Evolutionary conservation across 1,284 basidiomycete species (phyloP).

Genomic region (Ustilago nuda): DNA sequence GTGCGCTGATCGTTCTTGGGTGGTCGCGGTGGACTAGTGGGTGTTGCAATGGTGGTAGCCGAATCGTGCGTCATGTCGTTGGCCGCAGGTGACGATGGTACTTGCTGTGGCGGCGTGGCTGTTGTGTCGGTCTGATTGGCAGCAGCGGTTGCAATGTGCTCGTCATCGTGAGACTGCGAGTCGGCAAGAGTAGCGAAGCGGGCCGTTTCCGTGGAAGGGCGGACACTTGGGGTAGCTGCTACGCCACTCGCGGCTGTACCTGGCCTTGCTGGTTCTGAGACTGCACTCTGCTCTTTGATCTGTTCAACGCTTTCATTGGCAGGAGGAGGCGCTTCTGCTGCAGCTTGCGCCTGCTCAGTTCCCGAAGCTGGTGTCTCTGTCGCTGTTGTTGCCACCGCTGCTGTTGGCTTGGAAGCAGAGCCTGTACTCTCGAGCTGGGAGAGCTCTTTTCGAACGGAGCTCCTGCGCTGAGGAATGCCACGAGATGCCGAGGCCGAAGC

Average conservation of each 20-base stretch:
- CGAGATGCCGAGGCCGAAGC: constrained; percentile 13
- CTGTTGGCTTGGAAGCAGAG: neutral
- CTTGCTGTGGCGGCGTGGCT: neutral
- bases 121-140: constrained; percentile 11
- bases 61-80: constrained; percentile 19
- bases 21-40: constrained; percentile 37
- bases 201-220: constrained; percentile 31
- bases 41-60: neutral
- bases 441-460: constrained; percentile 36
- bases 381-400: neutral
- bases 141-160: neutral
- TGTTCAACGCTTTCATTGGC: constrained; percentile 34
- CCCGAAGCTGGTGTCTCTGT: neutral
- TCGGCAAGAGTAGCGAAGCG: constrained; percentile 26
- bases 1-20: constrained; percentile 41
- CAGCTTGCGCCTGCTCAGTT: neutral
- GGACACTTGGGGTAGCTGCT: constrained; percentile 19
- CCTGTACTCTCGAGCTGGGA: constrained; percentile 6
- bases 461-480: constrained; percentile 44
- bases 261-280: neutral
- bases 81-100: neutral
- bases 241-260: constrained; percentile 1
- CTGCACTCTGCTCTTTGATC: constrained; percentile 34
- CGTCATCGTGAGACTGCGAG: constrained; percentile 19
- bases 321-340: constrained; percentile 2